Base-by-base conservation (phyloP, 257 asterid species). In the Linaria vulgaris region DNA sequence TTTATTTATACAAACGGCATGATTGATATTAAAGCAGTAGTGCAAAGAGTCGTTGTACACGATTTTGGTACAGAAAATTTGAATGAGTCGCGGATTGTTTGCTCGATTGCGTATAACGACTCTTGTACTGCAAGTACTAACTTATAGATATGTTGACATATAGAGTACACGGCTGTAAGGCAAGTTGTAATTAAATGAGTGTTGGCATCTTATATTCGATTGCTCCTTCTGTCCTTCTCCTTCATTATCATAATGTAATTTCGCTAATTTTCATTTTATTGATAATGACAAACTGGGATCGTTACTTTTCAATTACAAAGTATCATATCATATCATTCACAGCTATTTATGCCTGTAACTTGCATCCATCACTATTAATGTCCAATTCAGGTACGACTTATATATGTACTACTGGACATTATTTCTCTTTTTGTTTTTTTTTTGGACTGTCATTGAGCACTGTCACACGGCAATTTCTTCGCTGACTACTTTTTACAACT, bases 221-320 rank as follows among this genome's bases (percentile, higher is more conserved):
- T 59, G 64, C 52, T 41, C 38, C 52, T 1, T 59, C 34, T 2
- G 6, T n/a, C n/a, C n/a, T n/a, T n/a, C n/a, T n/a, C n/a, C n/a
- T 27, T 27, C 34, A 27, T 27, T 52, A 59, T 59, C 39, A 20
- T 59, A 37, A 41, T 59, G 23, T 59, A 30, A 25, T 38, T 59
- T 20, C 6, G 43, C 64, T 48, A 59, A 37, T 21, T 59, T 39
- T 21, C 31, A 6, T 59, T 59, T 22, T 6, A n/a, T 59, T 47
- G 64, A 12, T 37, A 14, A 58, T 19, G 9, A 38, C 34, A 20
- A 58, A 58, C 19, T 59, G 6, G 21, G 22, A 41, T 22, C 17
- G 43, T 49, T 43, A 12, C 41, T 51, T 59, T 59, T 59, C 64
- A 41, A n/a, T 11, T 49, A 20, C 53, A 52, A 59, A 22, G 52